Base-by-base conservation (phyloP, 2,329 filamentous ascomycete genomes). In the Aspergillus niger region DNA sequence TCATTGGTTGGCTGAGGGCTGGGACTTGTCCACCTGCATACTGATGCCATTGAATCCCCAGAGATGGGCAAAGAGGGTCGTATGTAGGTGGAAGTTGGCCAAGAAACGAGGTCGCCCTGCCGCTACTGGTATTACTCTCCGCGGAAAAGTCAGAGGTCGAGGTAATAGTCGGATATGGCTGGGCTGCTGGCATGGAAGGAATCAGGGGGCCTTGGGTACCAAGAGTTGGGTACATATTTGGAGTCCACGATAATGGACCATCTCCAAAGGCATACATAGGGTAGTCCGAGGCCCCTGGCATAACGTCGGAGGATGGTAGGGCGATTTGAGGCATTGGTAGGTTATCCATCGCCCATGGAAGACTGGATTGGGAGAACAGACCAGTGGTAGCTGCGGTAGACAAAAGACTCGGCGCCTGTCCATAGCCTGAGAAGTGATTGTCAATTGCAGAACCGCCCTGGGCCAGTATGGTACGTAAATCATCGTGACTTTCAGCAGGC, bases 221-320 rank as follows among this genome's bases (percentile, higher is more conserved):
- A 44, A 66, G 61, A 8, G 58, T 36, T 30, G 66, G 67, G 44
- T 61, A 60, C 22, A 55, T 36, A 50, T 61, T 63, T 20, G 65
- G 64, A 48, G 64, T 48, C 63, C 66, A 69, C 26, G 56, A 38
- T 22, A 58, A 32, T 24, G 64, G 57, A 53, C 67, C 65, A 44
- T 60, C 10, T 22, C 55, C 58, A 47, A 60, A 26, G 26, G 56
- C 55, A 48, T 61, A 62, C 17, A 60, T 50, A 7, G 32, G 22
- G 24, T 60, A 57, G 36, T 67, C 63, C 13, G 60, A 56, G n/a
- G 61, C 41, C 17, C 57, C 44, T 3, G 66, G 38, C 11, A 66
- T 51, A 22, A 15, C 10, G 11, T 68, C 30, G 60, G 61, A n/a
- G 55, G 36, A 15, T 26, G 59, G 52, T 20, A 63, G 57, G 39